A percentile compares a stretch with the other conserved stretches of the same genome.
These are phyloP conservation scores for Geotrichum aggregatum DNA, from an alignment of 1,139 yeast species.

Conservation along the genomic window DNA sequence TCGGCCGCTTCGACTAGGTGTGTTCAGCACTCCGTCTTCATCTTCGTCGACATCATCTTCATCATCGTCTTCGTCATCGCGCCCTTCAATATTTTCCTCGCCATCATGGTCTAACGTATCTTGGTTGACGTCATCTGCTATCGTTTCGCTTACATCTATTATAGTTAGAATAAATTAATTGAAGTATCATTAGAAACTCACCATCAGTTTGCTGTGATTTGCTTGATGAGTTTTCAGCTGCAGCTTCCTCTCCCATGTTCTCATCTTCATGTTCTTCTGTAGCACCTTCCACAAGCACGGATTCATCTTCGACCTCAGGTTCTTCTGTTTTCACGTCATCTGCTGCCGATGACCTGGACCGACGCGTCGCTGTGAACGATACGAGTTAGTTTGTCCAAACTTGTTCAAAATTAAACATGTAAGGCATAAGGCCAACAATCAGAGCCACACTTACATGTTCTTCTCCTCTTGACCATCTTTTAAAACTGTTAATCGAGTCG, in stretches of 20 bases:
- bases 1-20: constrained; percentile 22
- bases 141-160: background rate
- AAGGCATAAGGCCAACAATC: too few relatives aligned
- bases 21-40: constrained; percentile 26
- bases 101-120: constrained; percentile 17
- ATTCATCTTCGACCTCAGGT: constrained; percentile 13
- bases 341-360: constrained; percentile 9
- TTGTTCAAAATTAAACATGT: too few relatives aligned
- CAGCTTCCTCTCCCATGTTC: background rate
- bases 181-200: background rate
- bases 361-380: constrained; percentile 16
- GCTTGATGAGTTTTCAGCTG: background rate
- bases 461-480: constrained; percentile 22
- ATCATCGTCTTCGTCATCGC: constrained; percentile 23
- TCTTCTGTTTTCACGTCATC: constrained; percentile 15
- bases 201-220: background rate
- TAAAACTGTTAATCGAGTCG: background rate
- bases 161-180: background rate
- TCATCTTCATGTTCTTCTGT: background rate
- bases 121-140: constrained; percentile 1
- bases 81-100: constrained; percentile 28
- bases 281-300: background rate
- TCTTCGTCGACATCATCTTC: constrained; percentile 23
- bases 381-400: background rate
- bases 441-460: constrained; percentile 22